These are phyloP conservation scores for Solanum corneliomulleri DNA, from an alignment of 257 asterid species.

Conservation along the genomic window DNA sequence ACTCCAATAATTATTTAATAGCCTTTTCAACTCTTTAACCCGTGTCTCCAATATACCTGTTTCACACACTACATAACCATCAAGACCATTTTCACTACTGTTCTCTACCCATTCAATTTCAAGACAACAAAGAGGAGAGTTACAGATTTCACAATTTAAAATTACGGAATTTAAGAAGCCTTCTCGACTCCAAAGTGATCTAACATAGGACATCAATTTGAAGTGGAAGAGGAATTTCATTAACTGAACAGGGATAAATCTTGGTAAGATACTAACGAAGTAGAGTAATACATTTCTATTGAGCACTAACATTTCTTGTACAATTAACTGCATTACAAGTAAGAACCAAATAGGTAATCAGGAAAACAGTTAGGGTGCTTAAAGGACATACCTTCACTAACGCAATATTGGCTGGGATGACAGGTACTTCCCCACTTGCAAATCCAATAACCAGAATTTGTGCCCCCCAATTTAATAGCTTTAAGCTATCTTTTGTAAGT, in stretches of 20 bases:
- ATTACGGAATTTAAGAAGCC: neutral
- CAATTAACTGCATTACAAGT: neutral
- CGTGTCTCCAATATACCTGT: neutral
- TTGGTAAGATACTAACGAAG: neutral
- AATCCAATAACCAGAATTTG: conserved; percentile 86
- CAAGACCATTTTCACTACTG: neutral
- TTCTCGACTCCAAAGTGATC: neutral
- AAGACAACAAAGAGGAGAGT: neutral
- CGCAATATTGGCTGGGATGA: conserved; percentile 78
- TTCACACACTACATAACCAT: neutral
- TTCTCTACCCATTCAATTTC: neutral
- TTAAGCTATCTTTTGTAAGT: conserved; percentile 67
- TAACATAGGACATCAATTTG: neutral
- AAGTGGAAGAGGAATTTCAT: neutral
- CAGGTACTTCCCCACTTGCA: conserved; percentile 91
- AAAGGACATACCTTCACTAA: conserved; percentile 70
- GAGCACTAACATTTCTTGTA: neutral
- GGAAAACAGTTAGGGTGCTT: neutral
- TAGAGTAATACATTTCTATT: neutral
- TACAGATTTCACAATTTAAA: neutral
- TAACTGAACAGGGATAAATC: neutral
- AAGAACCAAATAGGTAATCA: neutral
- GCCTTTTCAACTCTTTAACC: neutral
- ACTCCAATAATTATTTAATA: neutral
- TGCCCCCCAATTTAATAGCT: conserved; percentile 90